Evolutionary conservation across 257 asterid species (phyloP).

Genomic region (Solanum arcanum): DNA sequence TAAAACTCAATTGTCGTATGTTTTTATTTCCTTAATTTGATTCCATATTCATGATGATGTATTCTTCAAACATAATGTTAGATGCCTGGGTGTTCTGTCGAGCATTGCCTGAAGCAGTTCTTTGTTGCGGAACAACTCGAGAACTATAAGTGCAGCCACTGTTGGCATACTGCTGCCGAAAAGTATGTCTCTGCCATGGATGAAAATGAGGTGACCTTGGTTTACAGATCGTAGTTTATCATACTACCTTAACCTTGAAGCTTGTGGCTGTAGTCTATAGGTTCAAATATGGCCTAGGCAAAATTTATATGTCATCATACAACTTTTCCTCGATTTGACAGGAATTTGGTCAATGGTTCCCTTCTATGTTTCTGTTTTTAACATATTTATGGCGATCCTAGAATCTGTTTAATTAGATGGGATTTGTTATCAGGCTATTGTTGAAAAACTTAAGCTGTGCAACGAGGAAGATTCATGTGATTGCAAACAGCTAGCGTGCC

Average conservation of each 20-base stretch:
- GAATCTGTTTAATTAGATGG: neutral
- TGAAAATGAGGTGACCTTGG: constrained; percentile 42
- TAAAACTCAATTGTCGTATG: neutral
- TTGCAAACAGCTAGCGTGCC: constrained; percentile 56
- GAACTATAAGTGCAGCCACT: constrained; percentile 67
- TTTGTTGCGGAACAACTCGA: constrained; percentile 62
- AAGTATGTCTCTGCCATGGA: constrained; percentile 31
- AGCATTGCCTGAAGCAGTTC: constrained; percentile 58
- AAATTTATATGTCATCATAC: neutral
- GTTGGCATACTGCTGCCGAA: constrained; percentile 87
- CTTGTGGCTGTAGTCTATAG: neutral
- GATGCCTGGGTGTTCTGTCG: constrained; percentile 68
- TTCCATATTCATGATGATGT: constrained; percentile 5
- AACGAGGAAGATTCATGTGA: constrained; percentile 53
- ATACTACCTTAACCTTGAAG: neutral
- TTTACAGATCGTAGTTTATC: neutral
- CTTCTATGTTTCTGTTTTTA: neutral
- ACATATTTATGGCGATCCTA: neutral
- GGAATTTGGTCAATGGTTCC: neutral
- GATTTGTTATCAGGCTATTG: constrained; percentile 39
- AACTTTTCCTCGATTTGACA: neutral
- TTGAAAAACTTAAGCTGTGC: constrained; percentile 49
- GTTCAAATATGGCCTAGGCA: neutral
- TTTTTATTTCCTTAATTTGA: neutral
- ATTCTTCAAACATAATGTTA: constrained; percentile 12